Evolutionary conservation across 139 green algal species (phyloP).

Genomic region (Coccomyxa sp.): DNA sequence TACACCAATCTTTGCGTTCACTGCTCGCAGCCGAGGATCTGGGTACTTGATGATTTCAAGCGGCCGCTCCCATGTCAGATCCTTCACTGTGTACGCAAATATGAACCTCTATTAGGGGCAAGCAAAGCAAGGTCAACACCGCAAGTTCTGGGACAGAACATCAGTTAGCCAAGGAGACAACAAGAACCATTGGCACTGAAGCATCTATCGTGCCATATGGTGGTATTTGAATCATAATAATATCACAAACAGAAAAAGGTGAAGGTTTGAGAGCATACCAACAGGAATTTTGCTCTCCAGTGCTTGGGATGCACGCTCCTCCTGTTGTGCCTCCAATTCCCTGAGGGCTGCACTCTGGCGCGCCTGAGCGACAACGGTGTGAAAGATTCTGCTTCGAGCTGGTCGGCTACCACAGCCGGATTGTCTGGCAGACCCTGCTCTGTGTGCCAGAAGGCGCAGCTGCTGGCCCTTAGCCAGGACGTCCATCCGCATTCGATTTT

Average conservation of each 20-base stretch:
- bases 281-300: background rate
- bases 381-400: background rate
- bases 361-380: background rate
- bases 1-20: constrained; percentile 66
- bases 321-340: background rate
- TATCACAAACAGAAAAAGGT: background rate
- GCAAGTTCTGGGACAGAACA: background rate
- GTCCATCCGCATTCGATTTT: background rate
- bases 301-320: background rate
- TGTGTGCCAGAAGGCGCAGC: background rate
- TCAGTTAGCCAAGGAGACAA: background rate
- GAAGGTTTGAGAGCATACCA: background rate
- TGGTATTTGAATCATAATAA: background rate
- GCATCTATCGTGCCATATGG: background rate
- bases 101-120: background rate
- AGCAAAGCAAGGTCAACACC: background rate
- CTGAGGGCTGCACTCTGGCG: background rate
- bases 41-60: constrained; percentile 86
- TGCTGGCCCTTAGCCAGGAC: background rate
- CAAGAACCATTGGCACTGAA: background rate
- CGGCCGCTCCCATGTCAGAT: constrained; percentile 64
- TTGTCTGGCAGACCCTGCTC: background rate
- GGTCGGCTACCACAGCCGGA: background rate
- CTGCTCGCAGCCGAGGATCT: constrained; percentile 80
- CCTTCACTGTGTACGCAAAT: constrained; percentile 31